phyloP scores from a whole-genome alignment of 257 asterid species.

The Catharanthus roseus region DNA sequence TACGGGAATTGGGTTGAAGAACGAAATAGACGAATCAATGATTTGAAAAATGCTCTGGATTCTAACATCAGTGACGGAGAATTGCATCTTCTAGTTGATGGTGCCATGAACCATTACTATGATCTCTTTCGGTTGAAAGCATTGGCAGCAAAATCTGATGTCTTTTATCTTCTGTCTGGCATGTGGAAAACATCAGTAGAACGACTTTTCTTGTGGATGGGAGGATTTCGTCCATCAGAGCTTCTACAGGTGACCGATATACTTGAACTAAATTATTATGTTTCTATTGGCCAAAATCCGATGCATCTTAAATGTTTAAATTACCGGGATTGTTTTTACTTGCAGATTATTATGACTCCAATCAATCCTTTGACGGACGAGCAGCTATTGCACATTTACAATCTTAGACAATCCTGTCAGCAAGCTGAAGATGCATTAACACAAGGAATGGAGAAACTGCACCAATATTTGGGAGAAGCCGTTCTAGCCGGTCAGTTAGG shows the following conservation, averaged over 20 bases:
- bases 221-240: constrained; percentile 87
- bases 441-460: constrained; percentile 79
- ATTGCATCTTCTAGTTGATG: constrained; percentile 44
- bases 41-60: constrained; percentile 53
- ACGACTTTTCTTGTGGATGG: constrained; percentile 90
- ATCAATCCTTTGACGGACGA: constrained; percentile 58
- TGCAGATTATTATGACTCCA: constrained; percentile 3
- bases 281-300: constrained; percentile 4
- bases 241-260: constrained; percentile 57
- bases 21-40: constrained; percentile 48
- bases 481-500: constrained; percentile 49
- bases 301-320: neutral
- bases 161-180: constrained; percentile 75
- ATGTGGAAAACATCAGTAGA: constrained; percentile 86
- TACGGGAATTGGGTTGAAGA: constrained; percentile 83
- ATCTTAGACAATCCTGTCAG: constrained; percentile 67
- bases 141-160: constrained; percentile 71
- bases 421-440: constrained; percentile 93
- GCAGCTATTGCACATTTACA: constrained; percentile 38
- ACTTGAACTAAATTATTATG: neutral
- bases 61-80: constrained; percentile 53
- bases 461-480: constrained; percentile 47
- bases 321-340: neutral
- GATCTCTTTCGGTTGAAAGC: constrained; percentile 78
- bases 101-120: constrained; percentile 59